Percentiles rank a stretch among this genome's conserved stretches.
Evolutionary conservation across 2,329 filamentous ascomycete species (phyloP).

Genomic region (Annulohypoxylon truncatum): DNA sequence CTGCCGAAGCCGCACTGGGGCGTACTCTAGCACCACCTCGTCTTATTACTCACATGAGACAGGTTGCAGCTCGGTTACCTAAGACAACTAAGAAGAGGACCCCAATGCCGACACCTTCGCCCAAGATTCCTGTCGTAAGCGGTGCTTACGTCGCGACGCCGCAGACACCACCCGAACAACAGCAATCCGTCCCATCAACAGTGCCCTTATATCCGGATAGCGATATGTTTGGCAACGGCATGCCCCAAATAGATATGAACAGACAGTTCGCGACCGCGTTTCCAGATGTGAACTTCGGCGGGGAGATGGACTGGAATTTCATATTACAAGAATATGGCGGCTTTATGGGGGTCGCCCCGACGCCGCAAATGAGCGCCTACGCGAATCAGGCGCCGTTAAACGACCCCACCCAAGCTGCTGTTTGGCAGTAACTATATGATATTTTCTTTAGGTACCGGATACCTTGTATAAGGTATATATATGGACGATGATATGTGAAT

Average conservation of each 20-base stretch:
- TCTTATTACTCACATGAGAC: constrained; percentile 62
- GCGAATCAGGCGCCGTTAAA: constrained; percentile 31
- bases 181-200: constrained; percentile 33
- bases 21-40: constrained; percentile 56
- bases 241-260: constrained; percentile 44
- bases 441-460: neutral
- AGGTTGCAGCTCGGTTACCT: constrained; percentile 52
- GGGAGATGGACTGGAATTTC: constrained; percentile 51
- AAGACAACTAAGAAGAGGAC: constrained; percentile 51
- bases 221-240: constrained; percentile 41
- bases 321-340: constrained; percentile 49
- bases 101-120: constrained; percentile 46
- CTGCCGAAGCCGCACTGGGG: constrained; percentile 59
- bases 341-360: constrained; percentile 35
- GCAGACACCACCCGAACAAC: constrained; percentile 31
- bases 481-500: constrained; percentile 13
- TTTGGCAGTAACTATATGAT: constrained; percentile 32
- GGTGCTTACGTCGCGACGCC: constrained; percentile 37
- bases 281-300: constrained; percentile 49
- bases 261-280: constrained; percentile 49
- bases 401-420: constrained; percentile 23
- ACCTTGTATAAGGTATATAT: neutral
- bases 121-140: constrained; percentile 44
- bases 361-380: constrained; percentile 42
- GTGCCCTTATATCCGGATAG: constrained; percentile 40